phyloP scores from a whole-genome alignment of 1,284 basidiomycete genomes.

The Moesziomyces antarcticus region DNA sequence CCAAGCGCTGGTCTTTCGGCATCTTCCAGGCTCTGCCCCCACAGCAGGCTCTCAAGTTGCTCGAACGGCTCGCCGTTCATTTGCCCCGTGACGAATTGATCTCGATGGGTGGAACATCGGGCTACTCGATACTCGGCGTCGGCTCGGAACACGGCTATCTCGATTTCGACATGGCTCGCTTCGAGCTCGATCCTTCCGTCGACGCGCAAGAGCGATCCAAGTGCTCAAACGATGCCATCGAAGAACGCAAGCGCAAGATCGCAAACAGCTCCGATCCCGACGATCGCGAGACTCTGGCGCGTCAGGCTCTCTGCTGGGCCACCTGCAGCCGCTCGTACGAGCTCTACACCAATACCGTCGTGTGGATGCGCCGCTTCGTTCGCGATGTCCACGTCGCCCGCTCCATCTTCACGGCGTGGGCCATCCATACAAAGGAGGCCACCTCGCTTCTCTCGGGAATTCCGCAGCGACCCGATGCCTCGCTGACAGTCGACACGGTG shows the following conservation, averaged over 20 bases:
- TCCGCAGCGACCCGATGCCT: neutral
- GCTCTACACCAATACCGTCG: neutral
- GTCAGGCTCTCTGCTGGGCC: neutral
- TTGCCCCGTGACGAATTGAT: too few relatives aligned
- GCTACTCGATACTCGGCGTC: neutral
- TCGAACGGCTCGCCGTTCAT: too few relatives aligned
- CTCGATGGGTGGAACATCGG: too few relatives aligned
- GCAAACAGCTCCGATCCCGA: neutral
- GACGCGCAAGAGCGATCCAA: too few relatives aligned
- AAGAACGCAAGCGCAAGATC: too few relatives aligned
- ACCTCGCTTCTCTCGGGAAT: conserved; percentile 5
- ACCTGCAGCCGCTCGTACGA: conserved; percentile 5
- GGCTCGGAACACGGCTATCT: neutral
- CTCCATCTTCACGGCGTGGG: neutral
- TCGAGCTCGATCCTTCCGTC: neutral
- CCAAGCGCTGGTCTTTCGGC: too few relatives aligned
- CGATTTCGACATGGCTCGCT: conserved; percentile 1
- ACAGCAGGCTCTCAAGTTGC: too few relatives aligned
- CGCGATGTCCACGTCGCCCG: conserved; percentile 7
- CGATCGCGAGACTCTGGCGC: conserved; percentile 1
- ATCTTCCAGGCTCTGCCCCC: too few relatives aligned
- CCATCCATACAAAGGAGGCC: neutral
- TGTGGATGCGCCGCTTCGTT: conserved; percentile 5
- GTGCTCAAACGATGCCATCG: too few relatives aligned
- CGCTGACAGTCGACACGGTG: too few relatives aligned